Evolutionary conservation across 805 yeast genomes (phyloP).

Genomic region (Zygosaccharomyces rouxii): DNA sequence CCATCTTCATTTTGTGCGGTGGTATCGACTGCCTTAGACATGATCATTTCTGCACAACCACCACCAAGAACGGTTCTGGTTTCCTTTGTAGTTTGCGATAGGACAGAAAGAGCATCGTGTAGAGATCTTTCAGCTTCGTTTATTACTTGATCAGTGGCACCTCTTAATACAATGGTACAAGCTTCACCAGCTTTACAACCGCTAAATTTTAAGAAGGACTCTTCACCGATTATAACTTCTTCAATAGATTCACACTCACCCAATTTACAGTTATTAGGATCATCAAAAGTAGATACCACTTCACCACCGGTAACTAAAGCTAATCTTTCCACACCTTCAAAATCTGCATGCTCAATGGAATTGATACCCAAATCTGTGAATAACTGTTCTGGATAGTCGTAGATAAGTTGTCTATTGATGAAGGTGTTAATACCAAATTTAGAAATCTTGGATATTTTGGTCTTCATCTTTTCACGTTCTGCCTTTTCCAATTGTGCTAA

Average conservation of each 20-base stretch:
- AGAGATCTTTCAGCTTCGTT: conserved; percentile 96
- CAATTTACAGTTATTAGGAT: conserved; percentile 77
- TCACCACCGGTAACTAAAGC: conserved; percentile 98
- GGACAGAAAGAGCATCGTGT: conserved; percentile 93
- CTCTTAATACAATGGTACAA: conserved; percentile 91
- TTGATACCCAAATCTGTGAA: conserved; percentile 83
- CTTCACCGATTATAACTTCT: conserved; percentile 91
- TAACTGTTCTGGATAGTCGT: conserved; percentile 96
- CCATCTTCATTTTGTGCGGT: conserved; percentile 90
- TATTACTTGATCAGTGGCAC: conserved; percentile 94
- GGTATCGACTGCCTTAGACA: conserved; percentile 95
- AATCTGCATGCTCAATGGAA: conserved; percentile 96
- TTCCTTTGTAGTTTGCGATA: conserved; percentile 90
- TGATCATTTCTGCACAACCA: conserved; percentile 91
- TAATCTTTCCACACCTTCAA: conserved; percentile 94
- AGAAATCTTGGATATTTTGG: conserved; percentile 82
- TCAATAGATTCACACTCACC: conserved; percentile 89
- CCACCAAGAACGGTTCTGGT: conserved; percentile 93
- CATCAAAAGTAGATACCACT: conserved; percentile 93
- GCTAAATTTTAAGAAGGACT: conserved; percentile 82
- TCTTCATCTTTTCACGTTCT: conserved; percentile 88
- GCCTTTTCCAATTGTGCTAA: conserved; percentile 92
- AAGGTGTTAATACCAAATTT: conserved; percentile 84
- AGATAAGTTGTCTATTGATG: conserved; percentile 92
- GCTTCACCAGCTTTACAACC: conserved; percentile 96